Percentiles rank a stretch among this genome's conserved stretches.
phyloP scores from a whole-genome alignment of 1,284 basidiomycete species.

The Vanrija sp. region DNA sequence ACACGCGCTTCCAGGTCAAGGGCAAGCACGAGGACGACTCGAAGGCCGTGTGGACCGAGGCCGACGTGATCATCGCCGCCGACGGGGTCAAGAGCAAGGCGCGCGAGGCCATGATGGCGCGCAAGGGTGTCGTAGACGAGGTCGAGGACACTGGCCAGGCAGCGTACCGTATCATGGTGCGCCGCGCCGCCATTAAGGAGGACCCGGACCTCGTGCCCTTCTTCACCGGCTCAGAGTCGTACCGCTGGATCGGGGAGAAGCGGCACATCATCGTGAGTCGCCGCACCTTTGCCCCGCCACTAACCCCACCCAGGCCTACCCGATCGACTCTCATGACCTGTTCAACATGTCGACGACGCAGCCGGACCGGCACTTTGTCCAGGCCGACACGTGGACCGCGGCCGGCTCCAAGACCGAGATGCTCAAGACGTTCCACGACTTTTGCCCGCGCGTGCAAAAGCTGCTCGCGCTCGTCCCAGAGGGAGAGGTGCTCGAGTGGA shows the following conservation, averaged over 20 bases:
- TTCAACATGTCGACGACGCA: slow-evolving; percentile 49
- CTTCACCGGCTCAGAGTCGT: slow-evolving; percentile 35
- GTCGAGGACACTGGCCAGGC: slow-evolving; percentile 49
- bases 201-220: slow-evolving; percentile 46
- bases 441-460: slow-evolving; percentile 45
- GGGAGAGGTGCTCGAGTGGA: slow-evolving; percentile 47
- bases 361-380: slow-evolving; percentile 43
- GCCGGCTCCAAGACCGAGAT: slow-evolving; percentile 40
- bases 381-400: slow-evolving; percentile 44
- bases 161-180: slow-evolving; percentile 47
- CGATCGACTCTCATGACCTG: slow-evolving; percentile 36
- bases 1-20: slow-evolving; percentile 30
- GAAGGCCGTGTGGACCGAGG: slow-evolving; percentile 35
- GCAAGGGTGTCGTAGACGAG: slow-evolving; percentile 39
- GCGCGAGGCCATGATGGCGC: slow-evolving; percentile 35
- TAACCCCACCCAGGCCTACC: slow-evolving; percentile 31
- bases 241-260: slow-evolving; percentile 47
- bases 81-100: slow-evolving; percentile 46
- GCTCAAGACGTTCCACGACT: slow-evolving; percentile 42
- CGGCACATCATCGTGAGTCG: slow-evolving; percentile 43
- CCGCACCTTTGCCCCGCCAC: not conserved
- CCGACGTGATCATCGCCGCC: slow-evolving; percentile 45
- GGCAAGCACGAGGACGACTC: not conserved
- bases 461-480: slow-evolving; percentile 43
- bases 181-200: slow-evolving; percentile 34